Evolutionary conservation across 2,329 filamentous ascomycete species (phyloP), one percentile per base, ranked within the genome.

Genomic region (Epicoccum nigrum): DNA sequence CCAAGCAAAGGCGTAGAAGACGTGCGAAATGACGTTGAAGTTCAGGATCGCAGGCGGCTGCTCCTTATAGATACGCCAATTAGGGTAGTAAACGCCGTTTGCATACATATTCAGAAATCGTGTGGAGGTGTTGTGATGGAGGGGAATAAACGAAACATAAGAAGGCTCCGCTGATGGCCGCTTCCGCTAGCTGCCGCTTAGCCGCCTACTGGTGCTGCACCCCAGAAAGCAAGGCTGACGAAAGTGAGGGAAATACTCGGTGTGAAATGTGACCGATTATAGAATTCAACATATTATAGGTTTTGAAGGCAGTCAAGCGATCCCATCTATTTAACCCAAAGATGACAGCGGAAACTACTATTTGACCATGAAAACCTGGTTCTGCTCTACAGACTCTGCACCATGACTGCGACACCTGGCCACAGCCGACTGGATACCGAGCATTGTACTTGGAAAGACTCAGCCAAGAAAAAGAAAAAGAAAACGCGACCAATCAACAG

Each of bases 81-180:
- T 93, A n/a, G 89, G 88, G 71, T 90, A 94, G 75, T 93, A 94
- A 15, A 91, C 87, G 17, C 87, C 89, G 72, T 94, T 94, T 65
- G 83, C 68, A 51, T 68, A 75, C 73, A 76, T 75, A 23, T 57
- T 63, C 63, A 69, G 52, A 37, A 63, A 58, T 45, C 60, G 63
- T 59, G 63, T 56, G 33, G 65, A 46, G 59, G 46, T 63, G 62
- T 68, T 41, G 62, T 65, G 56, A 58, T 55, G 47, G 50, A 49
- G 58, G 58, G 48, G 51, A 32, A 46, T 49, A 38, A 39, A 49
- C 54, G 58, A 25, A 25, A 25, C 23, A n/a, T 9, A 60, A 62
- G 55, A 62, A 58, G 59, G 52, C 23, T 64, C 67, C 66, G 65
- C 56, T 67, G 68, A 71, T 69, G 53, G 43, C 66, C 57, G 59